These are phyloP conservation scores for Ophiognomonia clavigignenti-juglandacearum DNA, from an alignment of 2,329 filamentous ascomycete species.

Conservation along the genomic window DNA sequence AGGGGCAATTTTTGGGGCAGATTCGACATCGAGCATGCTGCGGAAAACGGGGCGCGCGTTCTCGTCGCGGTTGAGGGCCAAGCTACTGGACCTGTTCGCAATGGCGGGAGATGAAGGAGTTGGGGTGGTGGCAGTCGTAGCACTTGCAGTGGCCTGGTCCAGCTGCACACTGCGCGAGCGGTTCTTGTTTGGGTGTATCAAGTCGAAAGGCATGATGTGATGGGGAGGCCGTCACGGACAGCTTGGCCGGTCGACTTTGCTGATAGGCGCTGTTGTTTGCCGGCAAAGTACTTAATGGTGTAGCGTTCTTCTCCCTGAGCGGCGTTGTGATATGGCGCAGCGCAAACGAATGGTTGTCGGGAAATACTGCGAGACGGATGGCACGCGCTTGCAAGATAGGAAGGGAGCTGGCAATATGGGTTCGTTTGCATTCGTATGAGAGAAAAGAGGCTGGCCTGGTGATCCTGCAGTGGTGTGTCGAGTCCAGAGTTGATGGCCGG, in stretches of 20 bases:
- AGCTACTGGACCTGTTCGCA: constrained; percentile 29
- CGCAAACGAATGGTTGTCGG: neutral
- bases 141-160: constrained; percentile 28
- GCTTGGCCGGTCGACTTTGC: constrained; percentile 31
- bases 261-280: constrained; percentile 19
- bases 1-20: constrained; percentile 39
- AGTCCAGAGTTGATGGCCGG: too few species aligned
- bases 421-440: too few species aligned
- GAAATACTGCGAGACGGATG: neutral
- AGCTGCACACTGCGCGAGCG: constrained; percentile 47
- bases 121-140: constrained; percentile 14
- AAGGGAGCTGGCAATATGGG: neutral
- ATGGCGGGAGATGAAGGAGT: constrained; percentile 22
- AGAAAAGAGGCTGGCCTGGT: too few species aligned
- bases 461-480: too few species aligned
- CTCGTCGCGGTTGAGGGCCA: constrained; percentile 24
- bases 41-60: constrained; percentile 36
- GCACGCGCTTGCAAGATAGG: too few species aligned
- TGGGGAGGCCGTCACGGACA: constrained; percentile 30
- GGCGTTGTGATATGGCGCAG: neutral
- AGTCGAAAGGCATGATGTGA: constrained; percentile 33
- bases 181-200: constrained; percentile 38
- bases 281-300: neutral
- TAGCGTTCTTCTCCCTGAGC: neutral
- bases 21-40: constrained; percentile 51